A percentile compares a stretch with the other conserved stretches of the same genome.
Conservation (phyloP, 768 basidiomycete genomes). For the Russula vinacea region DNA sequence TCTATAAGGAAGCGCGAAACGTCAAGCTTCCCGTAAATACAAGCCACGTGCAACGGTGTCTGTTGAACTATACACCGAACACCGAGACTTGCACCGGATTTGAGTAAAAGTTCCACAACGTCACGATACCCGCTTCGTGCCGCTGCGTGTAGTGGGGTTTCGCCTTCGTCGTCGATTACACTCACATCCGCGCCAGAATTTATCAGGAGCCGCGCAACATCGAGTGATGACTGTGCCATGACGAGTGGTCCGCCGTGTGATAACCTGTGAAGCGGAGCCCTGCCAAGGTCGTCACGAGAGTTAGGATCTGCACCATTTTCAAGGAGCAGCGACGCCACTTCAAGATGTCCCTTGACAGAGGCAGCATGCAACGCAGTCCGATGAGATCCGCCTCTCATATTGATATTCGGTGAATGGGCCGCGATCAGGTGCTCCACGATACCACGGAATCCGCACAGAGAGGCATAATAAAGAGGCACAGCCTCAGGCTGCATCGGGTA, state of each 20-base stretch:
- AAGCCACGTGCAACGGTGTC: neutral
- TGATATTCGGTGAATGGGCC: neutral
- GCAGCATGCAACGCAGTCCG: neutral
- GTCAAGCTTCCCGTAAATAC: neutral
- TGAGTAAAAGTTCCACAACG: neutral
- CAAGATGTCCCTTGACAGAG: neutral
- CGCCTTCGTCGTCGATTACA: neutral
- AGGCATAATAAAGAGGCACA: constrained; percentile 8
- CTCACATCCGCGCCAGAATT: neutral
- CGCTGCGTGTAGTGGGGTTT: constrained; percentile 11
- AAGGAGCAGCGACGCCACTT: neutral
- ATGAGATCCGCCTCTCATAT: neutral
- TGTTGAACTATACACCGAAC: too few species aligned
- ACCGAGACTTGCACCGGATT: neutral
- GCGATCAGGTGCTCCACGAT: constrained; percentile 9
- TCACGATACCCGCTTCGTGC: constrained; percentile 5
- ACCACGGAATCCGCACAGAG: constrained; percentile 10
- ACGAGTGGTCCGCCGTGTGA: neutral
- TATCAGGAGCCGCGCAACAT: neutral
- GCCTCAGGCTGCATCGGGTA: neutral
- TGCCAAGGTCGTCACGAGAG: neutral
- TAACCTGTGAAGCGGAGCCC: neutral
- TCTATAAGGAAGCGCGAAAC: neutral
- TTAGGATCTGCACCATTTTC: constrained; percentile 6
- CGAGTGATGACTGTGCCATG: neutral